phyloP scores from a whole-genome alignment of 2,329 filamentous ascomycete species.

The Dichotomopilus funicola region DNA sequence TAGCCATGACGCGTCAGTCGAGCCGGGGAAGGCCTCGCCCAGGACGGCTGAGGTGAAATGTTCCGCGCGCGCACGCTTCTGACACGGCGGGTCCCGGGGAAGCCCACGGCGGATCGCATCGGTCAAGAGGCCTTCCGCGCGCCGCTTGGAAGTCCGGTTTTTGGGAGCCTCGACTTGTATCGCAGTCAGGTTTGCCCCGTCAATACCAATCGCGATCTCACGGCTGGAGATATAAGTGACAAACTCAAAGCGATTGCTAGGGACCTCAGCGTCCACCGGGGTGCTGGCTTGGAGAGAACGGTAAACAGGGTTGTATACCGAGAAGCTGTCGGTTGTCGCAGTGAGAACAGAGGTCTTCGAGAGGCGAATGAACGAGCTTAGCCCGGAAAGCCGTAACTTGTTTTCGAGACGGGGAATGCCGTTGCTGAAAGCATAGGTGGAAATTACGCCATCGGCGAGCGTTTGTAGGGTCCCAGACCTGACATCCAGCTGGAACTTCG shows the following conservation, averaged over 20 bases:
- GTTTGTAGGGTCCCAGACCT: constrained; percentile 59
- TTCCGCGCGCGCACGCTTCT: constrained; percentile 28
- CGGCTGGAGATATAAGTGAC: constrained; percentile 58
- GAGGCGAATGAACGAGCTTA: constrained; percentile 58
- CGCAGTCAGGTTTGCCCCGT: constrained; percentile 58
- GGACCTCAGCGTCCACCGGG: constrained; percentile 38
- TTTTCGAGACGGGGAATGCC: constrained; percentile 53
- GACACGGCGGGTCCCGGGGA: constrained; percentile 33
- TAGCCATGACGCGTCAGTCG: constrained; percentile 43
- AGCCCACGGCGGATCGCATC: constrained; percentile 67
- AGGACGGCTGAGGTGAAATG: constrained; percentile 28
- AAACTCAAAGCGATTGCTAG: constrained; percentile 41
- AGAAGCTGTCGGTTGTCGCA: constrained; percentile 49
- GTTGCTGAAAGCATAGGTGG: constrained; percentile 56
- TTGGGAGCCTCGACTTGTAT: constrained; percentile 62
- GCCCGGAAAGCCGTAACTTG: constrained; percentile 42
- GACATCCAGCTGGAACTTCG: constrained; percentile 43
- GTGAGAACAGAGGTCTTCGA: constrained; percentile 61
- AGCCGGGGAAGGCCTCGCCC: constrained; percentile 40
- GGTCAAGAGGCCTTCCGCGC: constrained; percentile 57
- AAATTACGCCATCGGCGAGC: constrained; percentile 47
- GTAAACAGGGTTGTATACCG: constrained; percentile 64
- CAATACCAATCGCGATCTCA: constrained; percentile 58
- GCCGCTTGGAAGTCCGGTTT: constrained; percentile 48
- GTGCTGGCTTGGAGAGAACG: constrained; percentile 51